Base-by-base conservation (phyloP, 495 filamentous ascomycete species). In the Trichoderma erinaceum region DNA sequence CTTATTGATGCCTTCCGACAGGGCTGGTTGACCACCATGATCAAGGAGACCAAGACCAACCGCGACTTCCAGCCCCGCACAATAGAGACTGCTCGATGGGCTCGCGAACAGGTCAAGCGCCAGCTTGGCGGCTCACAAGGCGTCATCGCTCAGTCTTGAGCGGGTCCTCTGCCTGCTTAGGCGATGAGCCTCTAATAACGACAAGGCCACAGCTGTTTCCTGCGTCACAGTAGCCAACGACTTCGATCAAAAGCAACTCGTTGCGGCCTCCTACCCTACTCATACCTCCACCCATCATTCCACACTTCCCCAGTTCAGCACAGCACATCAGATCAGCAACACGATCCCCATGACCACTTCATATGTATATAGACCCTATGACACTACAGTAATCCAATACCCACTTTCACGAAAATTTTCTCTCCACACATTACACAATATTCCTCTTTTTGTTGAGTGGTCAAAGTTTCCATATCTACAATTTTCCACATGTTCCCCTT, bases 91-190 rank as follows among this genome's bases (percentile, higher is more conserved):
- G 95, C 95, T 73, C 89, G 95, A 65, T 99, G 95, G 95, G 92
- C 95, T 68, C 89, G 95, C 46, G 96, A 98, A 81, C 92, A 97
- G 74, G 92, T 98, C 75, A 97, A 97, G 84, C 88, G 92, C 70
- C 95, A 99, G 77, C 86, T 90, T 66, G 82, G 83, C 38, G 84
- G 84, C 68, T 73, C 77, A 29, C 73, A 81, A 68, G 74, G 72
- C 44, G 75, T 81, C 68, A 83, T 84, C 80, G 74, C 74, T 32
- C 78, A 81, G 69, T 79, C 79, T 48, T 82, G 79, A 83, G 23
- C 23, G 10, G 23, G 48, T n/a, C 8, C 7, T 21, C 48, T 21
- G 13, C 5, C 15, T 15, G 3, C 52, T 61, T 18, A 13, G 23
- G 12, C 27, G 23, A 61, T 61, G 56, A 32, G 56, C 16, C 25